These are phyloP conservation scores for Tetrastigma voinierianum DNA, from an alignment of 164 flowering plant genomes.

Conservation along the genomic window DNA sequence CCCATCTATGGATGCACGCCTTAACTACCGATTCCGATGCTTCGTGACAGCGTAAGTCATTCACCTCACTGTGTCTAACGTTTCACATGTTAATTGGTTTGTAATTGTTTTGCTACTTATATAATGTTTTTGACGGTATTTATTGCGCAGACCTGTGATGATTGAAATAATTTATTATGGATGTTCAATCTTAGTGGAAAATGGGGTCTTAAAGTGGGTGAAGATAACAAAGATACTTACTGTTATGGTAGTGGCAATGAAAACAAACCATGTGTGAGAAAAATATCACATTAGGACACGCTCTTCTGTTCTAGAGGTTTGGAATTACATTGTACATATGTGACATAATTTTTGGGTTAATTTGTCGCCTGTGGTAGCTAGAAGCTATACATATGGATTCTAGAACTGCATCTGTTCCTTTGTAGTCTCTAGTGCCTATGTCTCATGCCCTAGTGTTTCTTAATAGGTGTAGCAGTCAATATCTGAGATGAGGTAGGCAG, in stretches of 20 bases:
- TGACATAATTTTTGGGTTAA: neutral
- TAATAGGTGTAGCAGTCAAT: neutral
- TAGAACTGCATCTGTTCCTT: neutral
- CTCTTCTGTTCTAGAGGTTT: conserved; percentile 15
- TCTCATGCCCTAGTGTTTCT: neutral
- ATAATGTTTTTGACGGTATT: conserved; percentile 35
- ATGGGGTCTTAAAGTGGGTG: conserved; percentile 15
- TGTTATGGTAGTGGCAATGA: conserved; percentile 11
- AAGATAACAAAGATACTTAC: conserved; percentile 12
- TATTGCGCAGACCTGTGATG: conserved; percentile 31
- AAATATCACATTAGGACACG: conserved; percentile 8
- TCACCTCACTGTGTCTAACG: no score
- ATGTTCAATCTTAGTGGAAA: no score
- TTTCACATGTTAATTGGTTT: no score
- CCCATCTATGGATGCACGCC: conserved; percentile 47
- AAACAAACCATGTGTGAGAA: conserved; percentile 14
- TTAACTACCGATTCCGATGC: no score
- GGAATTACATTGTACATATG: neutral
- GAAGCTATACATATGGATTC: neutral
- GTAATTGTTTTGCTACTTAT: conserved; percentile 1
- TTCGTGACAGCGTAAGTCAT: no score
- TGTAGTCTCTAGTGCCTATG: neutral
- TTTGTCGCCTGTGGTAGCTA: neutral
- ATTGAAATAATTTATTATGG: conserved; percentile 15
- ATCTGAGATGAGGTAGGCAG: neutral